Percentiles rank a stretch among this genome's conserved stretches.
phyloP scores from a whole-genome alignment of 192 early-diverging fungal genomes.

The Rhizophagus sp. region DNA sequence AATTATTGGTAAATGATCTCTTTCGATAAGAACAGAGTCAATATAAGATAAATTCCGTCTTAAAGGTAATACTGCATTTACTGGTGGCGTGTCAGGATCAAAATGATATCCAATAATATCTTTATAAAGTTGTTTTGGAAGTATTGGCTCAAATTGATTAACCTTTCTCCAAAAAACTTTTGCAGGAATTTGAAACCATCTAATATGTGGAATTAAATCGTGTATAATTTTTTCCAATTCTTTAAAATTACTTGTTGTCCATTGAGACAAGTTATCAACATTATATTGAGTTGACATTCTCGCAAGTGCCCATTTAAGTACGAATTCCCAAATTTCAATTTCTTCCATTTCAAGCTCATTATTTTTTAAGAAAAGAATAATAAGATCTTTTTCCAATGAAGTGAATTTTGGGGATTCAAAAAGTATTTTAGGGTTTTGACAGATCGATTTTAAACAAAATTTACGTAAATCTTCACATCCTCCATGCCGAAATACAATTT shows the following conservation, averaged over 20 bases:
- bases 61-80: not conserved
- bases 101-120: too few species aligned
- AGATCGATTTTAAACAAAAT: not conserved
- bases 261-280: not conserved
- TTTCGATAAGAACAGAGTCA: not conserved
- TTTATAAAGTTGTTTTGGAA: too few species aligned
- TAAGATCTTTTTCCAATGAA: not conserved
- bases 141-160: too few species aligned
- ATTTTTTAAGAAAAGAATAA: not conserved
- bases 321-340: not conserved
- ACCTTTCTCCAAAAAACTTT: too few species aligned
- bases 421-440: not conserved
- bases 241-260: not conserved
- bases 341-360: not conserved
- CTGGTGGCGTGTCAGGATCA: not conserved
- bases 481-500: not conserved
- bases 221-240: not conserved
- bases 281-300: not conserved
- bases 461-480: not conserved
- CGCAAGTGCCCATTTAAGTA: not conserved
- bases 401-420: not conserved
- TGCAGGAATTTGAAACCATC: not conserved
- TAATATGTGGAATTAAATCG: not conserved
- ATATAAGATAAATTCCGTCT: not conserved
- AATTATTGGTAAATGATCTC: not conserved